These are phyloP conservation scores for Fusarium subglutinans DNA, from an alignment of 2,329 filamentous ascomycete species.

Conservation along the genomic window DNA sequence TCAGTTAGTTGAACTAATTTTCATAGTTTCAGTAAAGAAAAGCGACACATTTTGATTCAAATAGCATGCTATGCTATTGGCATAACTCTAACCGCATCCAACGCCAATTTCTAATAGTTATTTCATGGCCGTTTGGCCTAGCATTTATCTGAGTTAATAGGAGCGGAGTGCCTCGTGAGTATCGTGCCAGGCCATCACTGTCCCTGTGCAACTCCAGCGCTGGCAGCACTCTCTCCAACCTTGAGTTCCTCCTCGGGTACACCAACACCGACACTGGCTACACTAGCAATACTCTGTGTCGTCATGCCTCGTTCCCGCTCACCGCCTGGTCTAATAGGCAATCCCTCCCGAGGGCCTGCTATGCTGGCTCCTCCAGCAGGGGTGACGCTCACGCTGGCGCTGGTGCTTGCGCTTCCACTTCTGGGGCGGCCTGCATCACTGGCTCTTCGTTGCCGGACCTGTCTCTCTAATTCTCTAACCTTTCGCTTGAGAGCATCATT, in stretches of 20 bases:
- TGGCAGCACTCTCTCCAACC: slow-evolving; percentile 71
- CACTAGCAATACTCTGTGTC: slow-evolving; percentile 56
- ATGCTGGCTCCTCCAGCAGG: slow-evolving; percentile 53
- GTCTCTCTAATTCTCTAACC: slow-evolving; percentile 69
- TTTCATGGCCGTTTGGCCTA: slow-evolving; percentile 23
- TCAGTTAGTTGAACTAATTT: neutral
- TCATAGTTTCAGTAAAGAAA: neutral
- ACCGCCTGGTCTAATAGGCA: slow-evolving; percentile 41
- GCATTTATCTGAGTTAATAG: neutral
- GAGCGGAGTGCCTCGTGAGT: neutral
- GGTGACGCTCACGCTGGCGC: slow-evolving; percentile 57
- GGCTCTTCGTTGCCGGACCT: slow-evolving; percentile 59
- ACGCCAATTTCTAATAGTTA: slow-evolving; percentile 36
- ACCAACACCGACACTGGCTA: slow-evolving; percentile 60
- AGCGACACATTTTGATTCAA: neutral
- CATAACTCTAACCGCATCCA: slow-evolving; percentile 35
- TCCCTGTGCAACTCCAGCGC: slow-evolving; percentile 46
- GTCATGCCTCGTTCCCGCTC: slow-evolving; percentile 54
- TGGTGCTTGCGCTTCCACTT: slow-evolving; percentile 64
- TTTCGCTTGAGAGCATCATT: slow-evolving; percentile 70
- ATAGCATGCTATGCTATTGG: slow-evolving; percentile 8
- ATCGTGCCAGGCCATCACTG: neutral
- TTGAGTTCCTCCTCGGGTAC: slow-evolving; percentile 68
- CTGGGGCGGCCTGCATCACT: slow-evolving; percentile 58
- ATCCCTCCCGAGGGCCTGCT: slow-evolving; percentile 56